phyloP scores from a whole-genome alignment of 177 flowering plant species.

The Vitis hybrid region DNA sequence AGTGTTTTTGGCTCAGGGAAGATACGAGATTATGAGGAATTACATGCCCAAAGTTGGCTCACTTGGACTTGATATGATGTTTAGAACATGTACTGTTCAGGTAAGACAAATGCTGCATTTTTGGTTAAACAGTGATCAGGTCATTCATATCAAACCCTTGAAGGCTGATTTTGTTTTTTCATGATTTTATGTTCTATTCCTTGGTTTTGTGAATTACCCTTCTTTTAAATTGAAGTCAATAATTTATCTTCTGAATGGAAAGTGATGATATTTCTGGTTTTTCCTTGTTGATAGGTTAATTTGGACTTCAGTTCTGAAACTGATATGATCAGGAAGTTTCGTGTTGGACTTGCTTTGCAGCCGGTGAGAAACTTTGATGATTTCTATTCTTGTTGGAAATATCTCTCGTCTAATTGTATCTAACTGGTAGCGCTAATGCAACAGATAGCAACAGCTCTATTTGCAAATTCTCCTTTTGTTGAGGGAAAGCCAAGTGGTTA shows the following conservation, averaged over 20 bases:
- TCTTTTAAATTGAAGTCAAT: not conserved
- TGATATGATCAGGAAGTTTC: conserved; percentile 96
- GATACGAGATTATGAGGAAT: conserved; percentile 91
- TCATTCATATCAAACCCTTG: not conserved
- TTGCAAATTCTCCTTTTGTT: conserved; percentile 98
- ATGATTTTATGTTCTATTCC: not conserved
- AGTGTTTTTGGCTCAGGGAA: conserved; percentile 66
- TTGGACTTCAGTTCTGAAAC: conserved; percentile 92
- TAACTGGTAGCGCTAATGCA: conserved; percentile 28
- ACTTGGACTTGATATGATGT: conserved; percentile 98
- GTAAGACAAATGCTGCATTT: conserved; percentile 32
- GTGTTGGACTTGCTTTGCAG: conserved; percentile 95
- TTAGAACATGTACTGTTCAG: conserved; percentile 99
- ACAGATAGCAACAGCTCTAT: conserved; percentile 96
- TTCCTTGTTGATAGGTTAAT: conserved; percentile 62
- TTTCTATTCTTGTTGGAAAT: not conserved
- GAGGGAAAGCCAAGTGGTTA: conserved; percentile 97
- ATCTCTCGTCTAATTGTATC: conserved; percentile 13
- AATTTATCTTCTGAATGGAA: not conserved
- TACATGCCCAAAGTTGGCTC: conserved; percentile 98
- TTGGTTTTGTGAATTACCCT: not conserved
- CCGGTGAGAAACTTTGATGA: conserved; percentile 65
- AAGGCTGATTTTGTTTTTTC: not conserved
- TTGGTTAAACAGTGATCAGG: not conserved
- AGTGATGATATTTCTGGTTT: conserved; percentile 4